A percentile compares a stretch with the other conserved stretches of the same genome.
phyloP scores from a whole-genome alignment of 345 rosid genomes.

The Rhodamnia rubescens region DNA sequence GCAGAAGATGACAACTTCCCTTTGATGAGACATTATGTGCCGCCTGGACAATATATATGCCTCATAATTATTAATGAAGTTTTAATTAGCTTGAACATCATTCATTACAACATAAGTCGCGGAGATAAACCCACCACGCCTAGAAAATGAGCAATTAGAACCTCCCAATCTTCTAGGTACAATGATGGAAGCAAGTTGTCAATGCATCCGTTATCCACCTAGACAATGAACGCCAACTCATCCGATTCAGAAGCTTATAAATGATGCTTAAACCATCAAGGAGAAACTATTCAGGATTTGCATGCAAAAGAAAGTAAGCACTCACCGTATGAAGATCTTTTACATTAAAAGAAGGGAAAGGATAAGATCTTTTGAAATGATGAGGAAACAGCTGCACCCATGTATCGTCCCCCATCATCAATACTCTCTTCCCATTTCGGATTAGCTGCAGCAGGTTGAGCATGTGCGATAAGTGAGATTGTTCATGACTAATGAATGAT shows the following conservation, averaged over 20 bases:
- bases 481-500: neutral
- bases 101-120: too few relatives aligned
- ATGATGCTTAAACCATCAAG: neutral
- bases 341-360: conserved; percentile 89
- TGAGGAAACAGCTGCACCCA: conserved; percentile 87
- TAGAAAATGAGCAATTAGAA: conserved; percentile 91
- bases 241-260: neutral
- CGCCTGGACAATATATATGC: neutral
- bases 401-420: conserved; percentile 97
- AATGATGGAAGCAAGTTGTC: conserved; percentile 68
- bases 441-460: conserved; percentile 32
- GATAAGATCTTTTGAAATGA: conserved; percentile 76
- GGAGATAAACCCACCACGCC: conserved; percentile 58
- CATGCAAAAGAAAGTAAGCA: neutral
- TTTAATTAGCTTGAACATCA: neutral
- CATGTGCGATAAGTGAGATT: neutral
- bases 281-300: neutral
- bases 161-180: conserved; percentile 81
- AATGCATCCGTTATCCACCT: conserved; percentile 94
- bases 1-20: neutral
- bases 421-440: conserved; percentile 66
- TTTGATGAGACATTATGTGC: neutral
- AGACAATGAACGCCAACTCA: neutral
- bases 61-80: neutral
- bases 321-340: conserved; percentile 86